A percentile compares a stretch with the other conserved stretches of the same genome.
phyloP scores from a whole-genome alignment of 108 stramenopile species.

The Mayamaea pseudoterrestris region DNA sequence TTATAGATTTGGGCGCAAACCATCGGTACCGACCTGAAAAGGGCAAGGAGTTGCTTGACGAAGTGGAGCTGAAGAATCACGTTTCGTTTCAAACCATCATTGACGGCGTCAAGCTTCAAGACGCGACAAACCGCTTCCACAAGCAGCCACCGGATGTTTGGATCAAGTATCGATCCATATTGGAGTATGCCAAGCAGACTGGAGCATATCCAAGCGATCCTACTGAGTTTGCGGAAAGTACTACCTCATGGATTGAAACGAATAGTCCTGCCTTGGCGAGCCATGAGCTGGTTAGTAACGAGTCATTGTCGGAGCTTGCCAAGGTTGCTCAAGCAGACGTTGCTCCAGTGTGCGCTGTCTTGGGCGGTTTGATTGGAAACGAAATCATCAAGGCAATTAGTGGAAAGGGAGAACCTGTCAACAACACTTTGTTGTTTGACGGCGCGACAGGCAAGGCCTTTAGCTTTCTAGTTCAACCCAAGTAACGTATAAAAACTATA shows the following conservation, averaged over 20 bases:
- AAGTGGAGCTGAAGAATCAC: conserved; percentile 25
- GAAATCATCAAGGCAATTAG: conserved; percentile 88
- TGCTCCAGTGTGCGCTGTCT: conserved; percentile 80
- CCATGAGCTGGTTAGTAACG: not conserved
- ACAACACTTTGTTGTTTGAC: conserved; percentile 76
- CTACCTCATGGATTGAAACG: not conserved
- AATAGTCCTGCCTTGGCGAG: not conserved
- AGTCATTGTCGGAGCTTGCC: conserved; percentile 14
- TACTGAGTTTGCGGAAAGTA: conserved; percentile 13
- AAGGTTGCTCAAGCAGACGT: conserved; percentile 61
- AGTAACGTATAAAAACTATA: conserved; percentile 4
- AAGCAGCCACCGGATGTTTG: conserved; percentile 49
- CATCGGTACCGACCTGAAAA: conserved; percentile 57
- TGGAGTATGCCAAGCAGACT: conserved; percentile 50
- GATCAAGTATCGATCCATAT: conserved; percentile 44
- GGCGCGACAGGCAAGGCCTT: conserved; percentile 62
- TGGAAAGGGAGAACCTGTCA: conserved; percentile 85
- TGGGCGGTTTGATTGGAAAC: conserved; percentile 90
- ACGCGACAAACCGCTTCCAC: conserved; percentile 60
- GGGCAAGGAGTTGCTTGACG: conserved; percentile 73
- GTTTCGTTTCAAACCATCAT: conserved; percentile 43
- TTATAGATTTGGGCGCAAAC: conserved; percentile 65
- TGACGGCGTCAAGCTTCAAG: conserved; percentile 23
- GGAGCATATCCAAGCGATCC: conserved; percentile 13
- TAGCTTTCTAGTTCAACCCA: conserved; percentile 48